Conservation (phyloP, 2,329 filamentous ascomycete species). For the Corinectria fuckeliana region DNA sequence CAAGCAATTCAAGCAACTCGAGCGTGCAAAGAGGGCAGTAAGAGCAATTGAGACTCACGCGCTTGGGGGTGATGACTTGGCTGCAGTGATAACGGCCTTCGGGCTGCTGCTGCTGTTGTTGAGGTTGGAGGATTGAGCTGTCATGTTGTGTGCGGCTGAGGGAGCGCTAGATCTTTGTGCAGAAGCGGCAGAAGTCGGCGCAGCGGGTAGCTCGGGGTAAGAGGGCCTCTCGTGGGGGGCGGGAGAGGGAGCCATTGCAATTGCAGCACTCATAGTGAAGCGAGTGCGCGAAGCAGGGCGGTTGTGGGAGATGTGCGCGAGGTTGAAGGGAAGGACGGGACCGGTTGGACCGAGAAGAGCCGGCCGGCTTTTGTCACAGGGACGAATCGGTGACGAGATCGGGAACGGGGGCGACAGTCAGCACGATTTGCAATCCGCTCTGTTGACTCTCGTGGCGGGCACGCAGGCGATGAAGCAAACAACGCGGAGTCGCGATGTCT, state of each 20-base stretch:
- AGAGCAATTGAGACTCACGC: conserved; percentile 56
- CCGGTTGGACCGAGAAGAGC: conserved; percentile 25
- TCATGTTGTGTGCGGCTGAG: conserved; percentile 49
- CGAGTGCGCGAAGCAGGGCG: conserved; percentile 28
- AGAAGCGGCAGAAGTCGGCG: conserved; percentile 44
- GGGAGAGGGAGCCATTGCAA: conserved; percentile 72
- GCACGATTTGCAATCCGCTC: conserved; percentile 14
- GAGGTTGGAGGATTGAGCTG: conserved; percentile 58
- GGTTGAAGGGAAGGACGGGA: conserved; percentile 29
- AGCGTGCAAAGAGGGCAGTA: conserved; percentile 16
- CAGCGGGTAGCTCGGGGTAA: conserved; percentile 58
- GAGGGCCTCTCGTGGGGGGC: conserved; percentile 69
- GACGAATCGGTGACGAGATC: conserved; percentile 28
- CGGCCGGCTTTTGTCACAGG: conserved; percentile 30
- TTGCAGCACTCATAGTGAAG: conserved; percentile 69
- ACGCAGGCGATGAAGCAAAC: conserved; percentile 10
- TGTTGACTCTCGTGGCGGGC: background rate
- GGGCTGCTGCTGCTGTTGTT: conserved; percentile 65
- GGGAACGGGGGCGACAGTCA: conserved; percentile 29
- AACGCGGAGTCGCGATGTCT: conserved; percentile 5
- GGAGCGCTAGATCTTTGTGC: conserved; percentile 50
- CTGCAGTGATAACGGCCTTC: conserved; percentile 46
- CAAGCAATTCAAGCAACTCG: conserved; percentile 14
- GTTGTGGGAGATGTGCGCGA: conserved; percentile 22
- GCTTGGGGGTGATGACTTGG: conserved; percentile 65